These are phyloP conservation scores for Mercurialis annua DNA, from an alignment of 345 rosid species.

Conservation along the genomic window DNA sequence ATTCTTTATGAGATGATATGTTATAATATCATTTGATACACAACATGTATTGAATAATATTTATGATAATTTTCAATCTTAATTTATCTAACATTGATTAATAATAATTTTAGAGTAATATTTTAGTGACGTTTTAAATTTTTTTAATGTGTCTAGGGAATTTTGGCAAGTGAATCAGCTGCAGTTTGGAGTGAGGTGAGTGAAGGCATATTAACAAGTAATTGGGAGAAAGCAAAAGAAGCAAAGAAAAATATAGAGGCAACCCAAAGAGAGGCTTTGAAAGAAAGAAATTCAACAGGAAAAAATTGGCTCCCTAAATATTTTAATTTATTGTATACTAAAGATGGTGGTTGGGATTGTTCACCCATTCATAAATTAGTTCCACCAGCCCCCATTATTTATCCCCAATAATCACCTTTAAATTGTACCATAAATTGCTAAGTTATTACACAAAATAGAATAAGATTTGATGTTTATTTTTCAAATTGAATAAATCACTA, in stretches of 20 bases:
- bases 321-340: slow-evolving; percentile 40
- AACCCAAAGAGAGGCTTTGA: slow-evolving; percentile 49
- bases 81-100: too few relatives aligned
- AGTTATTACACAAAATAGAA: too few relatives aligned
- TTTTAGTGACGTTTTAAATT: too few relatives aligned
- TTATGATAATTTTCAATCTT: too few relatives aligned
- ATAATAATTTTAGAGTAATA: too few relatives aligned
- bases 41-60: too few relatives aligned
- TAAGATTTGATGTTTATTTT: too few relatives aligned
- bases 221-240: slow-evolving; percentile 74
- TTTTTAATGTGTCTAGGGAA: slow-evolving; percentile 39
- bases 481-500: too few relatives aligned
- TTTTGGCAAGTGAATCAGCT: slow-evolving; percentile 57
- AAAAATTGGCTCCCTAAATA: slow-evolving; percentile 65
- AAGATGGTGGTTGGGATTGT: slow-evolving; percentile 60
- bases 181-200: slow-evolving; percentile 70
- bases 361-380: slow-evolving; percentile 40
- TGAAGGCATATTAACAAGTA: slow-evolving; percentile 46
- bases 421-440: too few relatives aligned
- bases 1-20: too few relatives aligned
- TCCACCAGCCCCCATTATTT: slow-evolving; percentile 10
- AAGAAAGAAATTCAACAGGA: slow-evolving; percentile 42
- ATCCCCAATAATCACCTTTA: too few relatives aligned
- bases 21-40: too few relatives aligned
- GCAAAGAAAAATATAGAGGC: slow-evolving; percentile 55